Evolutionary conservation across 345 rosid species (phyloP).

Genomic region (Stellera chamaejasme): DNA sequence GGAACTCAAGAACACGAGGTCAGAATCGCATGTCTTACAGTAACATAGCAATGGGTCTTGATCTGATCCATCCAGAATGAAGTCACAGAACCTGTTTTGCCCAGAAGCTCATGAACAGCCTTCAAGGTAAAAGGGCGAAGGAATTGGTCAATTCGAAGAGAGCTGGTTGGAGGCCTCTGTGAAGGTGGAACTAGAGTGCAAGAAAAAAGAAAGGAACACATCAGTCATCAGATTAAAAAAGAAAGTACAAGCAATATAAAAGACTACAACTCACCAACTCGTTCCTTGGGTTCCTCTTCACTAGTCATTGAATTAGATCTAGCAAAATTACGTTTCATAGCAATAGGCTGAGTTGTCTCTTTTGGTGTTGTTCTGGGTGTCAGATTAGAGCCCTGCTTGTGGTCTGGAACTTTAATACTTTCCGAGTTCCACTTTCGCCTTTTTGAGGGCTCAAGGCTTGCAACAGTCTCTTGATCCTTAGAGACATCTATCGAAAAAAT

Average conservation of each 20-base stretch:
- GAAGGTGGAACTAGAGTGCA: slow-evolving; percentile 74
- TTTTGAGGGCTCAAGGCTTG: slow-evolving; percentile 59
- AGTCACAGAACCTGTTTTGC: slow-evolving; percentile 67
- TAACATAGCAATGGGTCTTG: slow-evolving; percentile 93
- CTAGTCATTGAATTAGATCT: slow-evolving; percentile 54
- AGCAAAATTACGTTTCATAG: slow-evolving; percentile 51
- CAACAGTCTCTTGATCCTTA: slow-evolving; percentile 66
- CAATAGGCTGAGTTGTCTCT: slow-evolving; percentile 26
- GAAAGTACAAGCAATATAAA: neutral
- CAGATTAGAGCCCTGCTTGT: slow-evolving; percentile 31
- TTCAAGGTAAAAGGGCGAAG: slow-evolving; percentile 93
- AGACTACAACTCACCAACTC: slow-evolving; percentile 53
- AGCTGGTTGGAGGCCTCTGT: slow-evolving; percentile 62
- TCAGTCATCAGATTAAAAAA: slow-evolving; percentile 4
- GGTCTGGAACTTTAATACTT: slow-evolving; percentile 46
- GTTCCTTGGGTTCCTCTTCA: slow-evolving; percentile 74
- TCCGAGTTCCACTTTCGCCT: slow-evolving; percentile 90
- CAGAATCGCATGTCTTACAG: slow-evolving; percentile 40
- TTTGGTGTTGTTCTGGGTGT: slow-evolving; percentile 56
- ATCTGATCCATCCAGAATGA: slow-evolving; percentile 98
- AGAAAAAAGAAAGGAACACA: slow-evolving; percentile 5
- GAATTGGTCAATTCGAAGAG: slow-evolving; percentile 84
- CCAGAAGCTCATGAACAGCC: slow-evolving; percentile 95
- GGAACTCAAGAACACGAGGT: neutral
- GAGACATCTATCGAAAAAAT: slow-evolving; percentile 1